A percentile compares a stretch with the other conserved stretches of the same genome.
Conservation (phyloP, 352 stramenopile species). For the Phytophthora ohioensis region DNA sequence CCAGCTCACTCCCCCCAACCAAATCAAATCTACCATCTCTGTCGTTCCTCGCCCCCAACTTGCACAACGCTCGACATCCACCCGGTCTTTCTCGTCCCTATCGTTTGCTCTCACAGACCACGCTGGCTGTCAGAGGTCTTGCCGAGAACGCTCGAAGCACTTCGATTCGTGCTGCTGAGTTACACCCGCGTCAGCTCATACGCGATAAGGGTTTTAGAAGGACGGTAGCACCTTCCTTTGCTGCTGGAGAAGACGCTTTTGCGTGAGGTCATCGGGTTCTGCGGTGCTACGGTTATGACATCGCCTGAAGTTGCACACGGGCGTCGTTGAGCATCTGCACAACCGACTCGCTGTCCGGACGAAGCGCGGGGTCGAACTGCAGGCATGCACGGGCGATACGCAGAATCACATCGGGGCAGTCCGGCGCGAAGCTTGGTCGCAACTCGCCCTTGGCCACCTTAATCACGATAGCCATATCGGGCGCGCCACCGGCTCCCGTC, state of each 20-base stretch:
- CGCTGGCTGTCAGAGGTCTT: constrained; percentile 25
- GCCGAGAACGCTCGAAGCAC: constrained; percentile 32
- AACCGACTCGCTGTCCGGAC: constrained; percentile 72
- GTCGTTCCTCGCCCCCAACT: constrained; percentile 31
- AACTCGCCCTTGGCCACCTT: constrained; percentile 88
- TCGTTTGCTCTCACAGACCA: constrained; percentile 22
- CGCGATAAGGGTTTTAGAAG: constrained; percentile 31
- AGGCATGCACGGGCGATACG: constrained; percentile 85
- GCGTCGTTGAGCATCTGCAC: constrained; percentile 86
- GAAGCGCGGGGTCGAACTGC: constrained; percentile 85
- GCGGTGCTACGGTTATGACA: constrained; percentile 35
- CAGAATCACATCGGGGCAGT: constrained; percentile 67
- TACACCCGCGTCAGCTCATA: constrained; percentile 36
- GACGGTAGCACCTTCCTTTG: constrained; percentile 68
- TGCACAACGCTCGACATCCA: constrained; percentile 34
- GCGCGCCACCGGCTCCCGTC: constrained; percentile 55
- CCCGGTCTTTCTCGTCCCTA: constrained; percentile 19
- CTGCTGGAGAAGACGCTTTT: constrained; percentile 39
- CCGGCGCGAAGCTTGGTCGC: constrained; percentile 73
- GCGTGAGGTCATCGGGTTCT: constrained; percentile 56
- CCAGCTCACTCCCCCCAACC: constrained; percentile 23
- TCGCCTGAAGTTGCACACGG: constrained; percentile 61
- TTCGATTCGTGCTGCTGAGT: constrained; percentile 38
- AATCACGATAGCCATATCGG: constrained; percentile 89
- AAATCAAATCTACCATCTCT: constrained; percentile 46